Conservation (phyloP, 495 filamentous ascomycete species). For the Xylaria telfairii region DNA sequence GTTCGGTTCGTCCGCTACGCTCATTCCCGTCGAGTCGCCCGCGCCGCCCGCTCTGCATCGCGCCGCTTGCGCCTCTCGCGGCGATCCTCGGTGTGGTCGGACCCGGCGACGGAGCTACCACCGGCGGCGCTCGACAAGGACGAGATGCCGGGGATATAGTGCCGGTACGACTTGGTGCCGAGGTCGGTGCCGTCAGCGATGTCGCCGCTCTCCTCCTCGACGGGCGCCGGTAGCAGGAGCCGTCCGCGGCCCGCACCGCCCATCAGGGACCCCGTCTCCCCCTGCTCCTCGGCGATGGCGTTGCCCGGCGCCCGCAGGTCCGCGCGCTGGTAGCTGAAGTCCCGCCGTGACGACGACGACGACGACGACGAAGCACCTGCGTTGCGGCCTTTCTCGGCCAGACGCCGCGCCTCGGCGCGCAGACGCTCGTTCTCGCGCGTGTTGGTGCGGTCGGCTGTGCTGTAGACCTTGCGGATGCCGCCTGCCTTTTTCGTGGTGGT, state of each 20-base stretch:
- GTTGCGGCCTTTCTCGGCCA: slow-evolving; percentile 48
- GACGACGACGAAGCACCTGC: neutral
- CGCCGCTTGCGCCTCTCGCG: slow-evolving; percentile 52
- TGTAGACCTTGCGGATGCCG: slow-evolving; percentile 63
- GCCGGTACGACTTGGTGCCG: slow-evolving; percentile 82
- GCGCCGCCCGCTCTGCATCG: slow-evolving; percentile 59
- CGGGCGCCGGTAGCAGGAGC: slow-evolving; percentile 44
- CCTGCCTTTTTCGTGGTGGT: slow-evolving; percentile 35
- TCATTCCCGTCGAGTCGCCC: slow-evolving; percentile 51
- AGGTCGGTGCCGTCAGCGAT: slow-evolving; percentile 61
- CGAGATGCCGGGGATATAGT: slow-evolving; percentile 77
- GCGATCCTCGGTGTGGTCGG: slow-evolving; percentile 53
- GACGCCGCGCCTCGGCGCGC: slow-evolving; percentile 54
- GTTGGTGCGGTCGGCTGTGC: slow-evolving; percentile 53
- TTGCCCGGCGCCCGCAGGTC: slow-evolving; percentile 43
- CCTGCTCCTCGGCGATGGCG: slow-evolving; percentile 33
- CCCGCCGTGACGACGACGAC: slow-evolving; percentile 35
- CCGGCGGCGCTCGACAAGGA: slow-evolving; percentile 29
- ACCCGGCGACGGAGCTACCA: slow-evolving; percentile 26
- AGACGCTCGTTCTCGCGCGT: slow-evolving; percentile 52
- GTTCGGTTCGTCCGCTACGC: too few species aligned
- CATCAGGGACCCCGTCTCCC: slow-evolving; percentile 23
- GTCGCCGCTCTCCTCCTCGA: slow-evolving; percentile 58
- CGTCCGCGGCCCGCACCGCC: neutral
- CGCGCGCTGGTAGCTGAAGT: slow-evolving; percentile 58